A percentile compares a stretch with the other conserved stretches of the same genome.
Evolutionary conservation across 169 alveolate species (phyloP).

Genomic region (Eimeria zaria): DNA sequence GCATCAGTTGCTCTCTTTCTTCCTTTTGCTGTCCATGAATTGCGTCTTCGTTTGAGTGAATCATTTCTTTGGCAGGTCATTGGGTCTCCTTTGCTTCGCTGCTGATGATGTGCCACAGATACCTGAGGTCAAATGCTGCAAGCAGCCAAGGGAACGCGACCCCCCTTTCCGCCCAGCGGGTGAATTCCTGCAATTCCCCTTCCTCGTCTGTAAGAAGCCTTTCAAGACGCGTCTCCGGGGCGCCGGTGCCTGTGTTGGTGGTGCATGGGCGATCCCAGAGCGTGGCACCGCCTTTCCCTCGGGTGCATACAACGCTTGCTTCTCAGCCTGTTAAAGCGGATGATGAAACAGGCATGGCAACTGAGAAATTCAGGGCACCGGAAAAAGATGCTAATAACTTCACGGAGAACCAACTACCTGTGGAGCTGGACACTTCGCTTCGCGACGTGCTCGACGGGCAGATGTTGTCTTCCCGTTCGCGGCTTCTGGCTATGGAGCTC

Average conservation of each 20-base stretch:
- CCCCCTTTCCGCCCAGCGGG: slow-evolving; percentile 7
- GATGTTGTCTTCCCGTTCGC: slow-evolving; percentile 46
- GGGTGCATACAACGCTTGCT: not conserved
- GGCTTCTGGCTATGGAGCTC: slow-evolving; percentile 42
- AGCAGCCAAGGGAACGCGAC: slow-evolving; percentile 17
- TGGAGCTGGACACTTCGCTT: slow-evolving; percentile 32
- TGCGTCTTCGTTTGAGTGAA: not conserved
- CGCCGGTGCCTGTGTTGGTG: slow-evolving; percentile 29
- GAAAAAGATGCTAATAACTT: not conserved
- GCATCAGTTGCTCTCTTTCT: not conserved
- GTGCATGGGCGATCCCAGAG: slow-evolving; percentile 61
- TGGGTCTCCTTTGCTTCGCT: not conserved
- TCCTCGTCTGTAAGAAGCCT: not conserved
- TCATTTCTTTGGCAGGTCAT: not conserved
- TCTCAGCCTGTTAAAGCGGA: not conserved
- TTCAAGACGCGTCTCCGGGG: not conserved
- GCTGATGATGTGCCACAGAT: slow-evolving; percentile 4
- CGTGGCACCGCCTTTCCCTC: slow-evolving; percentile 53
- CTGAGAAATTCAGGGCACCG: not conserved
- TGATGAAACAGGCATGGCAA: slow-evolving; percentile 10
- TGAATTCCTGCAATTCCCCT: not conserved
- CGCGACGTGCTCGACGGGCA: slow-evolving; percentile 53
- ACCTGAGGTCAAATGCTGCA: not conserved
- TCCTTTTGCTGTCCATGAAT: not conserved
- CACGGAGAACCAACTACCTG: not conserved